Conservation (phyloP, 2,329 filamentous ascomycete genomes). For the Catunica adiposa region DNA sequence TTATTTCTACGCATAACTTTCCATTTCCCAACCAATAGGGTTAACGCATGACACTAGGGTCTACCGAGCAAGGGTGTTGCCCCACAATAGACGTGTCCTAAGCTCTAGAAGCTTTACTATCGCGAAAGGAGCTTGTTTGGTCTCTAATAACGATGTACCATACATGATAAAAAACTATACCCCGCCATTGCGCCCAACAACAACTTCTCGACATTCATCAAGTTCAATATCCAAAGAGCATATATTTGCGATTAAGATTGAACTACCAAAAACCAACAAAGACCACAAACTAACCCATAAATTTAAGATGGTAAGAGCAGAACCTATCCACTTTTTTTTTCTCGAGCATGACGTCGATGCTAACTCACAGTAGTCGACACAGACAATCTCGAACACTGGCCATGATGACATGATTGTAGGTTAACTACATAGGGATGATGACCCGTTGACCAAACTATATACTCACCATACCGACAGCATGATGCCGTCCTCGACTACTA, state of each 20-base stretch:
- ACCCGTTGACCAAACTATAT: conserved; percentile 12
- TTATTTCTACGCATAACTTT: neutral
- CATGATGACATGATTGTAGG: conserved; percentile 99
- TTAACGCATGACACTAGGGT: neutral
- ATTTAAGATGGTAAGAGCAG: conserved; percentile 9
- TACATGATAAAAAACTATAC: neutral
- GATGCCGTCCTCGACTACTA: conserved; percentile 99
- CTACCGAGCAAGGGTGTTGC: neutral
- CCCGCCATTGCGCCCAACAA: neutral
- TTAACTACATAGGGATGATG: conserved; percentile 18
- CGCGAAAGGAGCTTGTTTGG: neutral
- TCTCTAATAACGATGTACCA: neutral
- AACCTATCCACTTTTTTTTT: neutral
- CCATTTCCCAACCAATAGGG: neutral
- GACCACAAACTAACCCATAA: too few relatives aligned
- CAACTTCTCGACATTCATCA: neutral
- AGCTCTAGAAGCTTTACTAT: neutral
- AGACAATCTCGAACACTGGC: conserved; percentile 30
- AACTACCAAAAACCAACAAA: too few relatives aligned
- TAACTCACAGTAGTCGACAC: conserved; percentile 22
- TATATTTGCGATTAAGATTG: too few relatives aligned
- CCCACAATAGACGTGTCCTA: conserved; percentile 14
- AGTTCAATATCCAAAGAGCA: neutral
- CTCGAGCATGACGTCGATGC: neutral
- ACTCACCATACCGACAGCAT: conserved; percentile 40